Conservation (phyloP, 805 yeast species). For the Wickerhamiella spandovensis region DNA sequence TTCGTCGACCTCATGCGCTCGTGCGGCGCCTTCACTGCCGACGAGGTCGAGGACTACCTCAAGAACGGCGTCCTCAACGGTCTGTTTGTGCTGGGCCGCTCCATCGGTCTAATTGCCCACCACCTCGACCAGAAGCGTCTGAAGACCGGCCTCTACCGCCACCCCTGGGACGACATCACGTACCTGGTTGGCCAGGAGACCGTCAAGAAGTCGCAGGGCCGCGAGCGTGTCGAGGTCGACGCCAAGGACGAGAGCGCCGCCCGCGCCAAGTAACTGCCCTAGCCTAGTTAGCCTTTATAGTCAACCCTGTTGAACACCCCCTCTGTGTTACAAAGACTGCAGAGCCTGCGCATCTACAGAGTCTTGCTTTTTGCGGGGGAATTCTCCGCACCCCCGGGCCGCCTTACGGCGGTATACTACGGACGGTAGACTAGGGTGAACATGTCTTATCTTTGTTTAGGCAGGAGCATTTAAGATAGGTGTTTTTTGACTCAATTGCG, state of each 20-base stretch:
- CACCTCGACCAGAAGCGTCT: constrained; percentile 35
- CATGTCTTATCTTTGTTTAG: no score
- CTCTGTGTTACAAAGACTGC: no score
- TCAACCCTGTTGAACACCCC: no score
- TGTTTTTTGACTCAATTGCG: no score
- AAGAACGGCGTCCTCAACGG: constrained; percentile 35
- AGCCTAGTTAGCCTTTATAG: not conserved
- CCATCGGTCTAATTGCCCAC: constrained; percentile 35
- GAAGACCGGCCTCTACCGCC: constrained; percentile 34
- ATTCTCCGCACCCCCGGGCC: no score
- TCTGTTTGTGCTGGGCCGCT: constrained; percentile 33
- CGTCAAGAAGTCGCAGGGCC: constrained; percentile 16
- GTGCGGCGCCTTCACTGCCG: constrained; percentile 33
- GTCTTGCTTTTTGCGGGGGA: no score
- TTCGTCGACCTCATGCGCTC: constrained; percentile 32
- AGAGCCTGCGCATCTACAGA: no score
- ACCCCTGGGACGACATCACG: constrained; percentile 37
- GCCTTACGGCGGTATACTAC: no score
- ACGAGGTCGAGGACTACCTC: constrained; percentile 33
- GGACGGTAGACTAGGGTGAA: no score
- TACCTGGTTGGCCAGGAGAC: constrained; percentile 29
- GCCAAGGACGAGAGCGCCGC: constrained; percentile 13
- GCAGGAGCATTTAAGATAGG: no score
- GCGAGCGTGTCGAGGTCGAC: constrained; percentile 27
- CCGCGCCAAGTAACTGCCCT: not conserved